phyloP scores from a whole-genome alignment of 352 stramenopile species.

The Peronospora farinosa region DNA sequence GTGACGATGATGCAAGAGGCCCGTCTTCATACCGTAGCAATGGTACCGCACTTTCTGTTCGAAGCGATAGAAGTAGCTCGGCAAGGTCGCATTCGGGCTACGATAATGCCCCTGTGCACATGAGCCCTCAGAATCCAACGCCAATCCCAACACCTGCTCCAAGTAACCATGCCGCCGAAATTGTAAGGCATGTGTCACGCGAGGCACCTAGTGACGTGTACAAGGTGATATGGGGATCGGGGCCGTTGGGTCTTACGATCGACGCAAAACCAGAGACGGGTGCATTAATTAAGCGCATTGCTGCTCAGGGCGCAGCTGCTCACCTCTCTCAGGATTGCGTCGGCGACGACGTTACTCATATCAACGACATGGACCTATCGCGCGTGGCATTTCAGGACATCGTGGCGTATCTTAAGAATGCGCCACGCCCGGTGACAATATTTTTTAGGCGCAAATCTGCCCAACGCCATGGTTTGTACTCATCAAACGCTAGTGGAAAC shows the following conservation, averaged over 20 bases:
- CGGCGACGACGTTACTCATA: slow-evolving; percentile 74
- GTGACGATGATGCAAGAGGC: slow-evolving; percentile 28
- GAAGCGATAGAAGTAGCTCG: slow-evolving; percentile 16
- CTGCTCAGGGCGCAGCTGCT: slow-evolving; percentile 56
- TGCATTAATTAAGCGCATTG: slow-evolving; percentile 83
- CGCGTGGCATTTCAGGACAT: slow-evolving; percentile 73
- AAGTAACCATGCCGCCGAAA: slow-evolving; percentile 17
- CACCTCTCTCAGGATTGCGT: slow-evolving; percentile 76
- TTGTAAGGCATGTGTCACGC: slow-evolving; percentile 34
- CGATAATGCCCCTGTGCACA: slow-evolving; percentile 21
- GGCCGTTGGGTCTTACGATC: slow-evolving; percentile 73
- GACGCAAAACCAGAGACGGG: slow-evolving; percentile 55
- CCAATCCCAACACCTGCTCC: slow-evolving; percentile 17
- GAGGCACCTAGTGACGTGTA: slow-evolving; percentile 48
- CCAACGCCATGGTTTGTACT: slow-evolving; percentile 34
- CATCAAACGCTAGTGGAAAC: slow-evolving; percentile 31
- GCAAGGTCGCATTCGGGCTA: slow-evolving; percentile 25
- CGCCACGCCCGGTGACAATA: slow-evolving; percentile 71
- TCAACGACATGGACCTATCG: slow-evolving; percentile 82
- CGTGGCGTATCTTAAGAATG: slow-evolving; percentile 69
- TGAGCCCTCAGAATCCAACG: slow-evolving; percentile 12
- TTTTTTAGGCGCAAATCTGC: slow-evolving; percentile 52
- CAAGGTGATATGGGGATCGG: slow-evolving; percentile 73
- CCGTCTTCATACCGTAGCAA: slow-evolving; percentile 31
- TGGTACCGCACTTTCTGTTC: slow-evolving; percentile 25